phyloP scores from a whole-genome alignment of 768 basidiomycete species.

The Pholiota microspora region DNA sequence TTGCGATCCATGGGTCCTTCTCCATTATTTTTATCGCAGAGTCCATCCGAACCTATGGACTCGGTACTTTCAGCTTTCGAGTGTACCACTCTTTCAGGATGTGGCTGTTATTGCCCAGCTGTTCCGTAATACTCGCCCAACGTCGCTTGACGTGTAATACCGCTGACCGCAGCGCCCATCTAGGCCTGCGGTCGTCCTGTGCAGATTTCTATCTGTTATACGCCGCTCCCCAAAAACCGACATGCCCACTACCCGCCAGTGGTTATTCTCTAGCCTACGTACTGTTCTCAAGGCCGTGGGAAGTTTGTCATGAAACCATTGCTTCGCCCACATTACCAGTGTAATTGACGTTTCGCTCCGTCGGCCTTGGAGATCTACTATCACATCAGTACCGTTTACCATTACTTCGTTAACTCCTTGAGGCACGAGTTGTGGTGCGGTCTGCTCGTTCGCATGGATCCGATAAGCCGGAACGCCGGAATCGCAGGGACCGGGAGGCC shows the following conservation, averaged over 20 bases:
- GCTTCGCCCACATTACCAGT: slow-evolving; percentile 12
- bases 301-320: slow-evolving; percentile 18
- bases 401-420: slow-evolving; percentile 21
- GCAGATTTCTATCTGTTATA: neutral
- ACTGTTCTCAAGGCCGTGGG: slow-evolving; percentile 19
- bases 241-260: neutral
- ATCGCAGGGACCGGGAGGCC: slow-evolving; percentile 19
- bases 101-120: neutral
- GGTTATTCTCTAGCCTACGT: neutral
- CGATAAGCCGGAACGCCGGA: slow-evolving; percentile 26
- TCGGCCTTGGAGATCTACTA: slow-evolving; percentile 23
- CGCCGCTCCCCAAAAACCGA: neutral
- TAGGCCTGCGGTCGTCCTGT: neutral
- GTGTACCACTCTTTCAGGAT: slow-evolving; percentile 3
- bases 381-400: slow-evolving; percentile 23
- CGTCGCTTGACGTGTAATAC: neutral
- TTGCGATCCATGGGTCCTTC: slow-evolving; percentile 22
- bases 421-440: slow-evolving; percentile 19
- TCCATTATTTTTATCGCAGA: slow-evolving; percentile 19
- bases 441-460: slow-evolving; percentile 23
- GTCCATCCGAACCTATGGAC: slow-evolving; percentile 24
- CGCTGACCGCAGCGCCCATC: neutral
- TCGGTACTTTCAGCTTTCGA: slow-evolving; percentile 21
- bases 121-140: neutral
- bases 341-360: slow-evolving; percentile 22